Evolutionary conservation across 805 yeast genomes (phyloP).

Genomic region (Clavispora asparagi): DNA sequence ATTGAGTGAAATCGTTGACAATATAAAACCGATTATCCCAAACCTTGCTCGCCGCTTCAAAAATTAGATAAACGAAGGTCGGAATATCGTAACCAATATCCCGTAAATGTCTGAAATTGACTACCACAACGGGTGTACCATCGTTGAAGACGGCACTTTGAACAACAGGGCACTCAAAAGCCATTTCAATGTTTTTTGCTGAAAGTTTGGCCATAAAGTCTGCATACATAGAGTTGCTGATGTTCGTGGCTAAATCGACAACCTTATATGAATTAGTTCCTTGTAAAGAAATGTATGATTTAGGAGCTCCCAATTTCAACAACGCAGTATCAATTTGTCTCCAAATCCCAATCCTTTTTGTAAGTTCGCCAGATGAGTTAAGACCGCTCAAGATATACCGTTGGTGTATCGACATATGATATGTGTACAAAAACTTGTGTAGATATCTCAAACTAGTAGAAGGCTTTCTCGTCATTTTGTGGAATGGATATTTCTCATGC

Average conservation of each 20-base stretch:
- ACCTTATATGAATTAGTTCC: conserved; percentile 47
- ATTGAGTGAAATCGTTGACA: conserved; percentile 68
- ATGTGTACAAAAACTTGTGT: conserved; percentile 36
- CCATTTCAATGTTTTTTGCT: conserved; percentile 44
- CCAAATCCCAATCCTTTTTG: conserved; percentile 23
- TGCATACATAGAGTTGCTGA: conserved; percentile 47
- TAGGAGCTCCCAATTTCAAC: conserved; percentile 54
- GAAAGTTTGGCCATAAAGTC: conserved; percentile 74
- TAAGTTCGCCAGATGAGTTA: conserved; percentile 11
- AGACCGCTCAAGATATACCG: conserved; percentile 22
- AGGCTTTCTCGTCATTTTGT: conserved; percentile 22
- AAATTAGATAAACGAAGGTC: conserved; percentile 50
- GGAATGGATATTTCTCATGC: conserved; percentile 22
- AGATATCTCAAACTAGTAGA: conserved; percentile 34
- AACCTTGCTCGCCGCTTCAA: conserved; percentile 62
- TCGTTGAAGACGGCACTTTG: conserved; percentile 65
- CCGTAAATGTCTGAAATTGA: conserved; percentile 36
- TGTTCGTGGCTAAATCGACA: conserved; percentile 37
- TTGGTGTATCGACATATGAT: conserved; percentile 26
- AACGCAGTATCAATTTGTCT: conserved; percentile 44
- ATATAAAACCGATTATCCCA: conserved; percentile 65
- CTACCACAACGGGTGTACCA: conserved; percentile 64
- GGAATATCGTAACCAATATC: conserved; percentile 41
- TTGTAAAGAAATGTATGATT: conserved; percentile 48
- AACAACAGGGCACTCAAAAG: conserved; percentile 42